Percentiles rank a stretch among this genome's conserved stretches.
These are phyloP conservation scores for Carpinus viminea DNA, from an alignment of 306 rosid species.

Conservation along the genomic window DNA sequence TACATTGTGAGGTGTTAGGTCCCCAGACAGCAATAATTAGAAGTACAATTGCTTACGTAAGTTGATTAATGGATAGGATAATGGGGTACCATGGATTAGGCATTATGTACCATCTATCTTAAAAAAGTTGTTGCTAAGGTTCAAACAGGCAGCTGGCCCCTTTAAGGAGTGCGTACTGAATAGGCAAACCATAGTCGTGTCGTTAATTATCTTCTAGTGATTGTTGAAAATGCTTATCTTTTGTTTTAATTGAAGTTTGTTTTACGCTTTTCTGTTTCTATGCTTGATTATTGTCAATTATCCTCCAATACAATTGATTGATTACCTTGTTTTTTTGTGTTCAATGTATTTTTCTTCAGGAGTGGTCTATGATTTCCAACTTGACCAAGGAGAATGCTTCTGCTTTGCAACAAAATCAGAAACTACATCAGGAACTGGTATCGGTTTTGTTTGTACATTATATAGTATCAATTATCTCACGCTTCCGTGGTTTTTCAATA, in stretches of 20 bases:
- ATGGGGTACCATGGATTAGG: background rate
- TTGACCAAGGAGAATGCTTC: conserved; percentile 44
- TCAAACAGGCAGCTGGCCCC: background rate
- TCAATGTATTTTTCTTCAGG: conserved; percentile 27
- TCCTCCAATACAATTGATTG: background rate
- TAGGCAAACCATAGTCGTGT: background rate
- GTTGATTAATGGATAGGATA: background rate
- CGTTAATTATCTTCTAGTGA: background rate
- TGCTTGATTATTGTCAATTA: background rate
- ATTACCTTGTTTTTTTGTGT: background rate
- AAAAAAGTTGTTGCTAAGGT: background rate
- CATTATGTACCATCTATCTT: background rate
- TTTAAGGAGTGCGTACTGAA: background rate
- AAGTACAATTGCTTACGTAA: background rate
- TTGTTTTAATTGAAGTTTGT: background rate
- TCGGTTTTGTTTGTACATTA: conserved; percentile 5
- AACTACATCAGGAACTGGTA: conserved; percentile 49
- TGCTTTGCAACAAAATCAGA: conserved; percentile 46
- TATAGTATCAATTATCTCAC: background rate
- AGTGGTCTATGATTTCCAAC: conserved; percentile 40
- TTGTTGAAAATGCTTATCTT: background rate
- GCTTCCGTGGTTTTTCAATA: background rate
- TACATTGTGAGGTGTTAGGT: background rate
- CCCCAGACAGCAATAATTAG: background rate
- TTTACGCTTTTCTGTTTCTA: background rate